Conservation (phyloP, 306 rosid genomes). For the Canavalia ensiformis region DNA sequence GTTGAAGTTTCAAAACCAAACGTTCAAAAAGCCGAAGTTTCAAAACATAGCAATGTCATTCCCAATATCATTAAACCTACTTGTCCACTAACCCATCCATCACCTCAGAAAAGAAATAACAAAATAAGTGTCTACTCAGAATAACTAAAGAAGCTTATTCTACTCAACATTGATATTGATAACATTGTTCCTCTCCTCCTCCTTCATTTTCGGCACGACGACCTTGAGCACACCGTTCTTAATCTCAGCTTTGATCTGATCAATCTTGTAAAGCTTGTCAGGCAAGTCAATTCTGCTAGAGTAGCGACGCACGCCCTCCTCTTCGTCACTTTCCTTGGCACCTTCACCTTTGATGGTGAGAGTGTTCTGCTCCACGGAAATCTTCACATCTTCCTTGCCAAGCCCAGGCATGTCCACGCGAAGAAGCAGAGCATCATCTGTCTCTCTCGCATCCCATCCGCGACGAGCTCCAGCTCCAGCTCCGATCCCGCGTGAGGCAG, state of each 20-base stretch:
- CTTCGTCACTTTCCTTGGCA: conserved; percentile 55
- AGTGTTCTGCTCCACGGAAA: conserved; percentile 72
- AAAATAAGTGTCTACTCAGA: not conserved
- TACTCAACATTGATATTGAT: conserved; percentile 54
- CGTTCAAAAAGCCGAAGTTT: not conserved
- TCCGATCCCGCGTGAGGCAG: conserved; percentile 63
- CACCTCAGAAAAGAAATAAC: not conserved
- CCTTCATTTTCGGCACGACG: conserved; percentile 64
- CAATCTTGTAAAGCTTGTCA: conserved; percentile 58
- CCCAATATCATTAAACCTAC: not conserved
- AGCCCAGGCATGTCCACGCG: conserved; percentile 88
- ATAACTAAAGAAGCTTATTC: not conserved
- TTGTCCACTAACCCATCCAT: not conserved
- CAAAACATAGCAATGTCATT: not conserved
- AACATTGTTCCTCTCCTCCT: conserved; percentile 68
- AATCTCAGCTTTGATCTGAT: conserved; percentile 81
- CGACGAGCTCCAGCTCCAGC: conserved; percentile 64
- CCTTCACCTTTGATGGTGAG: conserved; percentile 71
- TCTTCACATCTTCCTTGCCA: conserved; percentile 72
- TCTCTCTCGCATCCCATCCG: conserved; percentile 79
- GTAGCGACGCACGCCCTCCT: conserved; percentile 51
- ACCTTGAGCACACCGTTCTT: conserved; percentile 82
- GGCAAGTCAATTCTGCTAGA: conserved; percentile 73
- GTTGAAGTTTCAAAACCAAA: not conserved
- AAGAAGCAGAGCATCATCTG: conserved; percentile 57